phyloP scores from a whole-genome alignment of 768 basidiomycete species.

The Panus rudis region DNA sequence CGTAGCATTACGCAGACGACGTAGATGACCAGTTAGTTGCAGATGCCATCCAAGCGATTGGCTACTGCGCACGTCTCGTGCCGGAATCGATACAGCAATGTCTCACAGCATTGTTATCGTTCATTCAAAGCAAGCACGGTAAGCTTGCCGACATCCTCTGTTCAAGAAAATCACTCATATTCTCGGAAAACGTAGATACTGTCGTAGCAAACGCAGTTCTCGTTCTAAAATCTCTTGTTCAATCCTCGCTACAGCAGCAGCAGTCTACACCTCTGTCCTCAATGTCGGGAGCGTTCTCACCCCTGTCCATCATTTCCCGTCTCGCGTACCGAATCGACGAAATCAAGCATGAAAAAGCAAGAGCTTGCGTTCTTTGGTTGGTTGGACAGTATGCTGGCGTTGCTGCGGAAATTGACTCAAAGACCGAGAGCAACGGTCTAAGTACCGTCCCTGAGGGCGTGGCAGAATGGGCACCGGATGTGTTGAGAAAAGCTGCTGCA shows the following conservation, averaged over 20 bases:
- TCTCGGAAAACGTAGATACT: conserved; percentile 51
- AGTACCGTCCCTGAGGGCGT: conserved; percentile 43
- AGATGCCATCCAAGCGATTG: conserved; percentile 73
- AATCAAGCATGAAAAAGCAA: conserved; percentile 71
- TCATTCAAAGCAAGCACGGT: conserved; percentile 76
- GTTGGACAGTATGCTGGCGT: conserved; percentile 82
- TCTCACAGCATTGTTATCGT: conserved; percentile 64
- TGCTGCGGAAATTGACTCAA: conserved; percentile 25
- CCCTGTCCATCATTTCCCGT: conserved; percentile 66
- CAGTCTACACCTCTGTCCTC: conserved; percentile 18
- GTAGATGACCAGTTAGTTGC: conserved; percentile 63
- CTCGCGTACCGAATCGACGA: conserved; percentile 75
- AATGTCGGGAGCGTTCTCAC: conserved; percentile 22
- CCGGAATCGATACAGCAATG: conserved; percentile 69
- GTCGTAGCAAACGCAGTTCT: conserved; percentile 78
- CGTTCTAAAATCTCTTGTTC: conserved; percentile 80
- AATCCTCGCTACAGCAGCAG: conserved; percentile 45
- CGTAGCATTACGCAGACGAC: conserved; percentile 78
- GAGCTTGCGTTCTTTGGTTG: conserved; percentile 88
- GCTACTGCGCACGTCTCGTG: conserved; percentile 60
- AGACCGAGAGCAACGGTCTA: conserved; percentile 17
- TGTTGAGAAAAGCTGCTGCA: conserved; percentile 74
- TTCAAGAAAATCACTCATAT: neutral
- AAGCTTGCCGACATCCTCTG: too few relatives aligned
- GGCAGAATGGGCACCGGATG: conserved; percentile 81